Evolutionary conservation across 352 stramenopile genomes (phyloP).

Genomic region (Phytophthora idaei): DNA sequence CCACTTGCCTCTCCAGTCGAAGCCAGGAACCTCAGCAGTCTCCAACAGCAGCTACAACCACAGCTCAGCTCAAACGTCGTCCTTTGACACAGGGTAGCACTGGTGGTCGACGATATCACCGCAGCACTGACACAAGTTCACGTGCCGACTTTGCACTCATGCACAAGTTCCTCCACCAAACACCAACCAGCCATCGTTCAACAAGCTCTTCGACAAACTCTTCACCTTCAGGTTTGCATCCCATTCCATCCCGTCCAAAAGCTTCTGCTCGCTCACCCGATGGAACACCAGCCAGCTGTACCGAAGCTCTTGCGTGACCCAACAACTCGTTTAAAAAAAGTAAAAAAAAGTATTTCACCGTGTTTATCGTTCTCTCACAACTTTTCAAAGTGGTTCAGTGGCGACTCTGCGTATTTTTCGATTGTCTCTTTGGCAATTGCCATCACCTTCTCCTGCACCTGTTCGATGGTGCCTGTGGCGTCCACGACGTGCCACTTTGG

Average conservation of each 20-base stretch:
- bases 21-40: slow-evolving; percentile 25
- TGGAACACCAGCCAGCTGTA: slow-evolving; percentile 27
- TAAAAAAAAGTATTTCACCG: background rate
- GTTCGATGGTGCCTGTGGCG: slow-evolving; percentile 74
- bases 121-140: slow-evolving; percentile 33
- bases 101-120: slow-evolving; percentile 41
- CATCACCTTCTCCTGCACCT: slow-evolving; percentile 71
- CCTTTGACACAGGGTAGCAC: slow-evolving; percentile 53
- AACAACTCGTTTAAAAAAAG: slow-evolving; percentile 7
- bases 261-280: slow-evolving; percentile 20
- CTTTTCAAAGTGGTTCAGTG: slow-evolving; percentile 52
- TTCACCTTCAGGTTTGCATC: slow-evolving; percentile 1
- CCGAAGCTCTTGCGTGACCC: slow-evolving; percentile 30
- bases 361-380: slow-evolving; percentile 22
- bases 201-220: slow-evolving; percentile 1
- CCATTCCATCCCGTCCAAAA: slow-evolving; percentile 32
- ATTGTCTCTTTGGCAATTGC: slow-evolving; percentile 62
- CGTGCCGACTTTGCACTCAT: slow-evolving; percentile 62
- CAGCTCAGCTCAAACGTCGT: slow-evolving; percentile 42
- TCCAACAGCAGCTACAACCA: slow-evolving; percentile 28
- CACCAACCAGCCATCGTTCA: slow-evolving; percentile 8
- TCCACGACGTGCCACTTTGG: slow-evolving; percentile 82
- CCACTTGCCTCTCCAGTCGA: slow-evolving; percentile 29
- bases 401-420: slow-evolving; percentile 22
- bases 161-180: slow-evolving; percentile 78